phyloP scores from a whole-genome alignment of 139 green algal species.

The Coccomyxa sp. region DNA sequence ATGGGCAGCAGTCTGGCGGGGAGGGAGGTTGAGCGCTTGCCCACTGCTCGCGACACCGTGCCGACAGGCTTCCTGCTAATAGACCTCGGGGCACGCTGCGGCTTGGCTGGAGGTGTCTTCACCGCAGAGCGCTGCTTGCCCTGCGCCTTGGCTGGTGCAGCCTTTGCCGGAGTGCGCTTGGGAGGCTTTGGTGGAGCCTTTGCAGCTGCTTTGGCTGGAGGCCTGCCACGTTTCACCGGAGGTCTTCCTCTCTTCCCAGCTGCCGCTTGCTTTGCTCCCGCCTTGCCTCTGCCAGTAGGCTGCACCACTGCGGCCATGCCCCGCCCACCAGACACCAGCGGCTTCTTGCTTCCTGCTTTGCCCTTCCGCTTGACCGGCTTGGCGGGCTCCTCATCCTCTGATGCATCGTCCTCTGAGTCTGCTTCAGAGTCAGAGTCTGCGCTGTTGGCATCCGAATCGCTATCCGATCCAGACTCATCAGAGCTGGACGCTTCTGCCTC shows the following conservation, averaged over 20 bases:
- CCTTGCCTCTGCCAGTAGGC: no score
- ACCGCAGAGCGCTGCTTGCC: no score
- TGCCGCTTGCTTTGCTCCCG: no score
- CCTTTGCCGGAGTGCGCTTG: no score
- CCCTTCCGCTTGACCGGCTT: neutral
- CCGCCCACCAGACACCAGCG: neutral
- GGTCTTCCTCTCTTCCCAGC: no score
- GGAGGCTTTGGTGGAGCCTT: no score
- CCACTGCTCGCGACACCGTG: neutral
- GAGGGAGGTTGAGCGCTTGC: neutral
- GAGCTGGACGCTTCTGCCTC: neutral
- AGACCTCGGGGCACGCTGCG: neutral
- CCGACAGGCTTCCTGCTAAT: neutral
- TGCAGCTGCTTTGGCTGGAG: no score
- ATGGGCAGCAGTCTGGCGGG: neutral
- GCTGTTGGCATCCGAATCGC: neutral
- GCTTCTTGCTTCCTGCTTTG: neutral
- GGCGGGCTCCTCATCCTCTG: neutral
- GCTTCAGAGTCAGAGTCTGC: neutral
- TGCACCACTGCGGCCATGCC: neutral
- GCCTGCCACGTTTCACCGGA: no score
- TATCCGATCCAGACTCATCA: neutral
- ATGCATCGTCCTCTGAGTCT: neutral
- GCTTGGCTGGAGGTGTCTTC: neutral
- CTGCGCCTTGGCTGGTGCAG: no score